Percentiles rank a stretch among this genome's conserved stretches.
Evolutionary conservation across 163 green algal species (phyloP).

Genomic region (Chloromonas sp.): DNA sequence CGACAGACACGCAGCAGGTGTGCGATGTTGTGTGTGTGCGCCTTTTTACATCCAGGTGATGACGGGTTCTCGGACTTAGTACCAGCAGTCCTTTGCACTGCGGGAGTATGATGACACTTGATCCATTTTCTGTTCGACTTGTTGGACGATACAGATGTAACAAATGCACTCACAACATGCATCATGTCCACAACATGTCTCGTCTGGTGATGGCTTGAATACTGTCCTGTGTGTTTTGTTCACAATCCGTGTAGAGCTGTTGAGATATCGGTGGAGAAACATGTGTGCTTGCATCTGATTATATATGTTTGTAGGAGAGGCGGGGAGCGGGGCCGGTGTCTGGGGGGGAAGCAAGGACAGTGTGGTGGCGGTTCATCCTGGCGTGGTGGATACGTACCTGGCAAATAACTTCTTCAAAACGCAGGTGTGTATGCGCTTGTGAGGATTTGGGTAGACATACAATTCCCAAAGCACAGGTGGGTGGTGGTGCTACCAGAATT

Average conservation of each 20-base stretch:
- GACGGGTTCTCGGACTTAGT: not conserved
- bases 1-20: conserved; percentile 1
- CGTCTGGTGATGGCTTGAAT: too few relatives aligned
- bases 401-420: conserved; percentile 40
- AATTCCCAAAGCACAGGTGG: not conserved
- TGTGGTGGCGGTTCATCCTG: conserved; percentile 46
- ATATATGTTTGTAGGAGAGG: too few relatives aligned
- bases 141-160: too few relatives aligned
- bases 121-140: too few relatives aligned
- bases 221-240: too few relatives aligned
- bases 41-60: not conserved
- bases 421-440: not conserved
- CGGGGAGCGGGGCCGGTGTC: too few relatives aligned
- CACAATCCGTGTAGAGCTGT: too few relatives aligned
- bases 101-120: too few relatives aligned
- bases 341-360: conserved; percentile 16
- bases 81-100: not conserved
- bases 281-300: too few relatives aligned
- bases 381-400: conserved; percentile 42
- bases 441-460: not conserved
- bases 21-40: conserved; percentile 10
- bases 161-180: too few relatives aligned
- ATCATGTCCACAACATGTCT: too few relatives aligned
- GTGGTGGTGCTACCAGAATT: not conserved
- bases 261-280: too few relatives aligned